A percentile compares a stretch with the other conserved stretches of the same genome.
Conservation (phyloP, 2,329 filamentous ascomycete genomes). For the Metarhizium guizhouense region DNA sequence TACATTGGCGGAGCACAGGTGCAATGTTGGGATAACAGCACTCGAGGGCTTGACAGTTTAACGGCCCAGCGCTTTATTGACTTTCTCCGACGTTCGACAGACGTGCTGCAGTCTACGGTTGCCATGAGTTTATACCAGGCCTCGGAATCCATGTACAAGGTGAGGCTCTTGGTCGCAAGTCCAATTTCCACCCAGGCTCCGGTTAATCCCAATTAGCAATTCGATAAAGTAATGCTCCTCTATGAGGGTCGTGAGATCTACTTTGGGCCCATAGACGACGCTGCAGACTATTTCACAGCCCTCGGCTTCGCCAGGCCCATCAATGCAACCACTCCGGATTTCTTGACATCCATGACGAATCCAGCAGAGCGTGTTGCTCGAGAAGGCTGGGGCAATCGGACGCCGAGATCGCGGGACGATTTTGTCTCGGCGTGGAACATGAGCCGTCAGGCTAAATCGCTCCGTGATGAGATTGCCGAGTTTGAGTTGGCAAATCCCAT, state of each 20-base stretch:
- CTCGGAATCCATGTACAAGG: slow-evolving; percentile 17
- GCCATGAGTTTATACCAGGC: not conserved
- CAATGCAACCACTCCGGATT: slow-evolving; percentile 59
- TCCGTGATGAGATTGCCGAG: not conserved
- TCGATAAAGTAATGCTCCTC: slow-evolving; percentile 60
- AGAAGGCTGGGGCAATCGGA: not conserved
- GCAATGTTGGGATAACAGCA: slow-evolving; percentile 18
- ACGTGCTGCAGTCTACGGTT: too few relatives aligned
- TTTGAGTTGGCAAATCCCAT: not conserved
- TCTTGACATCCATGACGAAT: slow-evolving; percentile 47
- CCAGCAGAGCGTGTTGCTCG: slow-evolving; percentile 22
- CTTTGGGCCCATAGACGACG: slow-evolving; percentile 4
- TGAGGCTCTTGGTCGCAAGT: too few relatives aligned
- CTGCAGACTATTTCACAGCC: slow-evolving; percentile 18
- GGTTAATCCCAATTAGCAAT: slow-evolving; percentile 29
- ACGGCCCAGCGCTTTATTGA: slow-evolving; percentile 16
- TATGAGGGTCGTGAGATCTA: slow-evolving; percentile 54
- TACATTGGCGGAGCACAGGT: not conserved
- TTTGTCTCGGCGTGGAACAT: not conserved
- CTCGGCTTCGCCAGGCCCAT: slow-evolving; percentile 47
- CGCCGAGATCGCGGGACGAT: not conserved
- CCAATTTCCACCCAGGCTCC: too few relatives aligned
- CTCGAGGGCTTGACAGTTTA: slow-evolving; percentile 14
- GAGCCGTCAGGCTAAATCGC: slow-evolving; percentile 6
- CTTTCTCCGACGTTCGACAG: too few relatives aligned